Evolutionary conservation across 169 alveolate species (phyloP).

Genomic region (Sarcocystis neurona): DNA sequence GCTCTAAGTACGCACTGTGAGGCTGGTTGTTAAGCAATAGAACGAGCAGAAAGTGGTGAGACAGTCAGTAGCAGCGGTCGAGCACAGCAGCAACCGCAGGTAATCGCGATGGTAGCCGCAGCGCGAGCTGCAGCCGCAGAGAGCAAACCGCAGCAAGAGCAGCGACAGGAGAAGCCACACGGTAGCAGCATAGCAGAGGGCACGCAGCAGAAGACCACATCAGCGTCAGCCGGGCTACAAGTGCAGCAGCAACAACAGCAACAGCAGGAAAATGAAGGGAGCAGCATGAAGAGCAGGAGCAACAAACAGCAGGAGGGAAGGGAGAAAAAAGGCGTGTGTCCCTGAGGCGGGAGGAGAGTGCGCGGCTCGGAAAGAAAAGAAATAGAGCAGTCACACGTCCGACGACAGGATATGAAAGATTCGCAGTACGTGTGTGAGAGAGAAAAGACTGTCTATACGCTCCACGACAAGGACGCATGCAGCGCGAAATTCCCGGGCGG

Average conservation of each 20-base stretch:
- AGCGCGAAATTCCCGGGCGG: too few relatives aligned
- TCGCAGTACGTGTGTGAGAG: neutral
- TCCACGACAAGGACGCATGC: neutral
- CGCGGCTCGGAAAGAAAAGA: neutral
- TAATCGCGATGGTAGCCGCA: too few relatives aligned
- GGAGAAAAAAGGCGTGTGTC: neutral
- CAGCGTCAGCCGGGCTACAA: neutral
- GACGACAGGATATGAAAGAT: too few relatives aligned
- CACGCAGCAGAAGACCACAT: neutral
- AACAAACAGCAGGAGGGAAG: neutral
- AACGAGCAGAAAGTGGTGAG: too few relatives aligned
- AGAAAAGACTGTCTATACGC: neutral
- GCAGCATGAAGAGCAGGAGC: neutral
- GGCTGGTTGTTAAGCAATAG: too few relatives aligned
- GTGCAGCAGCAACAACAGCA: neutral
- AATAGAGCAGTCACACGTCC: neutral
- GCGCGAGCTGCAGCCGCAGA: too few relatives aligned
- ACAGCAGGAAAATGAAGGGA: neutral
- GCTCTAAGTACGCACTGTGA: too few relatives aligned
- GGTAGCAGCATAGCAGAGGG: neutral
- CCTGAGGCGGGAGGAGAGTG: neutral
- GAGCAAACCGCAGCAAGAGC: neutral
- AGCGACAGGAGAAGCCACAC: neutral
- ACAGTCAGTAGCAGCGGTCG: too few relatives aligned
- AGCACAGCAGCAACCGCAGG: too few relatives aligned